Evolutionary conservation across 768 basidiomycete genomes (phyloP).

Genomic region (Pleurotus platypus): DNA sequence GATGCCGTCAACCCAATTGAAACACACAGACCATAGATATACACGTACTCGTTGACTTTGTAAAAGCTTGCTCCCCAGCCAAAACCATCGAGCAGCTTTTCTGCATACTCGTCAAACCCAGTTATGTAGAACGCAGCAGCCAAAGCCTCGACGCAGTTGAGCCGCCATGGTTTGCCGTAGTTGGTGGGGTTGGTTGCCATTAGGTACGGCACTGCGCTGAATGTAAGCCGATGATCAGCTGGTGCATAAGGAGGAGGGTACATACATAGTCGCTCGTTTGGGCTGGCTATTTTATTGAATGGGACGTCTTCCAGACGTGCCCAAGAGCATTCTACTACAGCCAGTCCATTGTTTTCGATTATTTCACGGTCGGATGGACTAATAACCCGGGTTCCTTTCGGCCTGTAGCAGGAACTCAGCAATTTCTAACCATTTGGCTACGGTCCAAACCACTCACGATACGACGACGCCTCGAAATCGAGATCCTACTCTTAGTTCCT

Average conservation of each 20-base stretch:
- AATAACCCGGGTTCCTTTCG: conserved; percentile 76
- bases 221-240: background rate
- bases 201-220: conserved; percentile 80
- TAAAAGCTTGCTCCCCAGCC: conserved; percentile 91
- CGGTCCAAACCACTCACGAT: conserved; percentile 57
- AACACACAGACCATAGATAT: background rate
- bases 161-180: conserved; percentile 94
- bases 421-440: too few relatives aligned
- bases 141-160: conserved; percentile 93
- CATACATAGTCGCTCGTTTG: conserved; percentile 87
- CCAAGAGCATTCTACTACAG: conserved; percentile 99
- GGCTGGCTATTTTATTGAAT: conserved; percentile 89
- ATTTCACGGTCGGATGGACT: conserved; percentile 85
- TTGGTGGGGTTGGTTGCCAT: conserved; percentile 96
- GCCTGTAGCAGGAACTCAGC: conserved; percentile 39
- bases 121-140: conserved; percentile 95
- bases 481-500: conserved; percentile 77
- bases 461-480: conserved; percentile 91
- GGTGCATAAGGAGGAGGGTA: conserved; percentile 11
- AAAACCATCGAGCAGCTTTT: conserved; percentile 74
- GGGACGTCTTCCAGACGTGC: conserved; percentile 93
- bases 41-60: conserved; percentile 71
- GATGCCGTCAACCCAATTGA: too few relatives aligned
- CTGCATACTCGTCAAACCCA: conserved; percentile 79
- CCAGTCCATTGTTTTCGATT: conserved; percentile 69